Conservation (phyloP, 2,329 filamentous ascomycete species). For the Anthostomella pinea region DNA sequence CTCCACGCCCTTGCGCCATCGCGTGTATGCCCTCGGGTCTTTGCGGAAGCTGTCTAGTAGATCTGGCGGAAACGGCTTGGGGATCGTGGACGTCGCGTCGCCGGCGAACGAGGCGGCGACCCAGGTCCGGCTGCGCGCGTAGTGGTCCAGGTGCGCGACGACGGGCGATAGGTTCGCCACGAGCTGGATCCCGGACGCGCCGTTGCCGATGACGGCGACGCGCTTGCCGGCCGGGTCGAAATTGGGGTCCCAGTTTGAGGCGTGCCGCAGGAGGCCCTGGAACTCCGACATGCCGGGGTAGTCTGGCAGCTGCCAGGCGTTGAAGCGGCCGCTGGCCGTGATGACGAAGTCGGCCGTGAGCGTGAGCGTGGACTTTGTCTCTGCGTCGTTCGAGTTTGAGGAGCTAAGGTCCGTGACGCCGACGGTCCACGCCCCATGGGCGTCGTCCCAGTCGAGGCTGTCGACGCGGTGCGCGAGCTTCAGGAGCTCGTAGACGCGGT, state of each 20-base stretch:
- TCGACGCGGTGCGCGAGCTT: constrained; percentile 55
- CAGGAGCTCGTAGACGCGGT: constrained; percentile 60
- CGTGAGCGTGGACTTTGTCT: constrained; percentile 35
- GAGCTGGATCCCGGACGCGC: constrained; percentile 58
- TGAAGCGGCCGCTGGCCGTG: constrained; percentile 63
- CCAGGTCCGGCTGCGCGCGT: constrained; percentile 65
- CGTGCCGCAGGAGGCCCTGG: constrained; percentile 55
- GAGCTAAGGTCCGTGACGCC: constrained; percentile 41
- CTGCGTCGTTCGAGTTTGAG: no score
- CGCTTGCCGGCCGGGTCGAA: constrained; percentile 49
- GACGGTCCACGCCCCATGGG: constrained; percentile 53
- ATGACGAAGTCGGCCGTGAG: constrained; percentile 60
- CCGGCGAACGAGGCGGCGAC: constrained; percentile 61
- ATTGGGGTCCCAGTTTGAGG: constrained; percentile 56
- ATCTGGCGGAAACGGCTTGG: constrained; percentile 53
- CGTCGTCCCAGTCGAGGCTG: constrained; percentile 53
- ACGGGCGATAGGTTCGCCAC: constrained; percentile 50
- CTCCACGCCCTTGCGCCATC: constrained; percentile 56
- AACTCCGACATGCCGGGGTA: constrained; percentile 57
- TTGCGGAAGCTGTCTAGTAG: constrained; percentile 55
- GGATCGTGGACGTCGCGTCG: constrained; percentile 51
- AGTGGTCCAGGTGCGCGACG: constrained; percentile 57
- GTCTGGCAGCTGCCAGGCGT: constrained; percentile 60
- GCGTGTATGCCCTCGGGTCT: constrained; percentile 58
- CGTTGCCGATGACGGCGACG: constrained; percentile 62